Percentiles rank a stretch among this genome's conserved stretches.
Conservation (phyloP, 2,329 filamentous ascomycete genomes). For the Falciphora oryzae region DNA sequence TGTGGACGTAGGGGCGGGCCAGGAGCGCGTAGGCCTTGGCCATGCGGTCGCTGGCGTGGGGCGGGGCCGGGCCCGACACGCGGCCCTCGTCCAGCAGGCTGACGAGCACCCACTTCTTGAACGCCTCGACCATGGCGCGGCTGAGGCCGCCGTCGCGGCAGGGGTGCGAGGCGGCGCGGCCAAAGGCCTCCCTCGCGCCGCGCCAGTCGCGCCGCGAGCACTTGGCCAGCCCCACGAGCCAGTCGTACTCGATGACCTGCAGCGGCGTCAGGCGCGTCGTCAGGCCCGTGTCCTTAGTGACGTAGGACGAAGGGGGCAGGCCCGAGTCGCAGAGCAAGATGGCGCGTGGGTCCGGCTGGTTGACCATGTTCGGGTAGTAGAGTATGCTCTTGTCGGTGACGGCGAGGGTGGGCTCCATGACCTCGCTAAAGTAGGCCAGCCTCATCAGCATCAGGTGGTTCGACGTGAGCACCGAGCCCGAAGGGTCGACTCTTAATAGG, state of each 20-base stretch:
- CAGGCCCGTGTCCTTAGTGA: constrained; percentile 53
- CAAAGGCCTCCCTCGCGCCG: constrained; percentile 55
- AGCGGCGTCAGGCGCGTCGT: constrained; percentile 45
- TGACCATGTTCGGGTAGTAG: constrained; percentile 50
- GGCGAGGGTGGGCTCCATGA: constrained; percentile 48
- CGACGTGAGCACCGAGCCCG: constrained; percentile 27
- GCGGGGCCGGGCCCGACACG: constrained; percentile 43
- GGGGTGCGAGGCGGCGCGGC: constrained; percentile 63
- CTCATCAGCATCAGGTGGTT: constrained; percentile 18
- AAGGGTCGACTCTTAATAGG: constrained; percentile 61
- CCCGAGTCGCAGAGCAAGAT: constrained; percentile 37
- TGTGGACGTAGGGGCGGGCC: constrained; percentile 62
- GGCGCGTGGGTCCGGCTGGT: constrained; percentile 18
- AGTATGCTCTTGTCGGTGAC: constrained; percentile 62
- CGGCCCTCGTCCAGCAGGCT: constrained; percentile 66
- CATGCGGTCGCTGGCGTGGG: constrained; percentile 45
- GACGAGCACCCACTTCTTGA: constrained; percentile 85
- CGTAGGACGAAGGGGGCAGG: constrained; percentile 47
- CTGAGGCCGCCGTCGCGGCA: constrained; percentile 56
- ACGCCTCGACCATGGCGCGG: constrained; percentile 79
- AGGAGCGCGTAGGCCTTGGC: constrained; percentile 52
- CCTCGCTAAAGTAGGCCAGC: constrained; percentile 48
- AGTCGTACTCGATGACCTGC: constrained; percentile 61
- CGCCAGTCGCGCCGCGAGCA: constrained; percentile 56
- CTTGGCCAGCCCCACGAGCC: constrained; percentile 62